A percentile compares a stretch with the other conserved stretches of the same genome.
phyloP scores from a whole-genome alignment of 140 eudicot genomes.

The Oenanthe javanica region DNA sequence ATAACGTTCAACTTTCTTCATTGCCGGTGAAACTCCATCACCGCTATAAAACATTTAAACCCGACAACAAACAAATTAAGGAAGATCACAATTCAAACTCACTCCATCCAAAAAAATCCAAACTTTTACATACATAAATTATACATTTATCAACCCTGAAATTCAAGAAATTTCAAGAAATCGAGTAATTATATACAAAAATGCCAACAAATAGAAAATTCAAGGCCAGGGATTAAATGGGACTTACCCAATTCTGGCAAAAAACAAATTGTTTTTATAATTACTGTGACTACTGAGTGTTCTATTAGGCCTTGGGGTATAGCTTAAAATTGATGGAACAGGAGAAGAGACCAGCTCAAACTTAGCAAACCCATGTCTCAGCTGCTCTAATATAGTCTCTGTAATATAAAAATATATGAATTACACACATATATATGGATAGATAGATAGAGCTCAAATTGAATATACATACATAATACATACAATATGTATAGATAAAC shows the following conservation, averaged over 20 bases:
- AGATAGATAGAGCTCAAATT: background rate
- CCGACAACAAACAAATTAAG: background rate
- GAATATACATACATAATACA: background rate
- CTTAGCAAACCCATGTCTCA: constrained; percentile 45
- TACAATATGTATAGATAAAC: background rate
- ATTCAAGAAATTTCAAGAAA: too few relatives aligned
- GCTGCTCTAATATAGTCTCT: constrained; percentile 55
- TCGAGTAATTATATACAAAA: background rate
- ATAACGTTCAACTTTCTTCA: constrained; percentile 65
- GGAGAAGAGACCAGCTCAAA: constrained; percentile 62
- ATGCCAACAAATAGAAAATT: background rate
- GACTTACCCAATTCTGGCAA: constrained; percentile 68
- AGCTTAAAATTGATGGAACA: constrained; percentile 40
- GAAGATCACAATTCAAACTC: background rate
- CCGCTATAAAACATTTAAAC: constrained; percentile 24
- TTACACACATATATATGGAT: background rate
- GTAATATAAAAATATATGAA: constrained; percentile 8
- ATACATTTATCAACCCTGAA: background rate
- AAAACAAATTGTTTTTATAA: constrained; percentile 31
- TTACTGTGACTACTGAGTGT: constrained; percentile 1
- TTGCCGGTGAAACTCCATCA: constrained; percentile 46
- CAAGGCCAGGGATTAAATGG: background rate
- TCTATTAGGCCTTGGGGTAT: constrained; percentile 7
- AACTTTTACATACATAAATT: background rate
- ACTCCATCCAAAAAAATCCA: background rate